A percentile compares a stretch with the other conserved stretches of the same genome.
These are phyloP conservation scores for Penicillium freii DNA, from an alignment of 2,329 filamentous ascomycete species.

Conservation along the genomic window DNA sequence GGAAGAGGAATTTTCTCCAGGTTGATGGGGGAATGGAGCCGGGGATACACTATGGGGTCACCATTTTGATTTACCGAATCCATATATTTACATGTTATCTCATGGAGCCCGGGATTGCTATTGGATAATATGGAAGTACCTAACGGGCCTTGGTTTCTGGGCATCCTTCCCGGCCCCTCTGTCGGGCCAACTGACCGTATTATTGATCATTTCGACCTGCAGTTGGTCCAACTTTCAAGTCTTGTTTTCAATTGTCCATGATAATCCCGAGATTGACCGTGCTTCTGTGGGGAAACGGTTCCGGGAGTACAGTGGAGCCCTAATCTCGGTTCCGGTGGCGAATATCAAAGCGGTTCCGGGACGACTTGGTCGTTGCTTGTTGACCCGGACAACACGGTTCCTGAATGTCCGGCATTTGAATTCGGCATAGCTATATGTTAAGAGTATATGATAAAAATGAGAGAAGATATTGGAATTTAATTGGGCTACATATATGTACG, in stretches of 20 bases:
- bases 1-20: conserved; percentile 17
- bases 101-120: neutral
- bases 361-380: neutral
- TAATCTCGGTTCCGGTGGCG: conserved; percentile 8
- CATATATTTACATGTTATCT: neutral
- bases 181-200: neutral
- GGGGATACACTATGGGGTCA: neutral
- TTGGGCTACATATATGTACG: neutral
- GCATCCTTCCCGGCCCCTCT: neutral
- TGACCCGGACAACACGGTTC: neutral
- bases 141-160: neutral
- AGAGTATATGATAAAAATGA: neutral
- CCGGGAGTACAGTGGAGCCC: neutral
- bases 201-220: neutral
- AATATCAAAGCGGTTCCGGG: conserved; percentile 2
- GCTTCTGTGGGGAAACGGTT: conserved; percentile 2
- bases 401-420: neutral
- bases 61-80: neutral
- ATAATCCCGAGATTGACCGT: neutral
- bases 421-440: neutral
- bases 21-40: conserved; percentile 1
- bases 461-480: neutral
- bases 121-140: neutral
- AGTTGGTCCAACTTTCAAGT: neutral
- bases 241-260: neutral